Conservation (phyloP, 1,284 basidiomycete genomes). For the Apiotrichum brassicae region DNA sequence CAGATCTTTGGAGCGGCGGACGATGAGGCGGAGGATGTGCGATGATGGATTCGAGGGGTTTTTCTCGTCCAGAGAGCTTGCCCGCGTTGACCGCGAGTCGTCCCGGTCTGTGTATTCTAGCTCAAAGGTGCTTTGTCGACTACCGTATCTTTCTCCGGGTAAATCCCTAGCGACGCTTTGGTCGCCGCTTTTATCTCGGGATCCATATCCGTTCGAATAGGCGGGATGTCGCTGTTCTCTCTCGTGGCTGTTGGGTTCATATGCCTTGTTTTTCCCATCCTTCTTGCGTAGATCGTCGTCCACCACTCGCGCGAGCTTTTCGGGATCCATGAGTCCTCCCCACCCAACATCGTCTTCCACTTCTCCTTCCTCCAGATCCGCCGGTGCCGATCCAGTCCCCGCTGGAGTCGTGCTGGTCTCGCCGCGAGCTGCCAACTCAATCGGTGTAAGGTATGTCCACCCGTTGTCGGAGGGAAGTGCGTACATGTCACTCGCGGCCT, state of each 20-base stretch:
- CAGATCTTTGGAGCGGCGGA: conserved; percentile 23
- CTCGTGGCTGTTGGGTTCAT: not conserved
- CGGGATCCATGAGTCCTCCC: conserved; percentile 42
- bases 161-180: no score
- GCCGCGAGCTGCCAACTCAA: conserved; percentile 11
- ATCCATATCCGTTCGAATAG: conserved; percentile 2
- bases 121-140: not conserved
- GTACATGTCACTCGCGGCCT: conserved; percentile 22
- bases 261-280: not conserved
- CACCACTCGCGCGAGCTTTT: conserved; percentile 25
- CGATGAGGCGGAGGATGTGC: conserved; percentile 40
- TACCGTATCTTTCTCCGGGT: not conserved
- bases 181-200: no score
- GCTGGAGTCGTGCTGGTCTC: not conserved
- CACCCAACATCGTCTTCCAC: conserved; percentile 43
- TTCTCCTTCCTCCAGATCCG: conserved; percentile 37
- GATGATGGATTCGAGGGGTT: conserved; percentile 3
- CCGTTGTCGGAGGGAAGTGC: conserved; percentile 18
- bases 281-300: not conserved
- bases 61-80: no score
- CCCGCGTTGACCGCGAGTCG: not conserved
- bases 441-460: conserved; percentile 25
- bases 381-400: not conserved
- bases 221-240: not conserved
- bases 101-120: not conserved